Conservation (phyloP, 441 rosid species). For the Erodium moschatum region DNA sequence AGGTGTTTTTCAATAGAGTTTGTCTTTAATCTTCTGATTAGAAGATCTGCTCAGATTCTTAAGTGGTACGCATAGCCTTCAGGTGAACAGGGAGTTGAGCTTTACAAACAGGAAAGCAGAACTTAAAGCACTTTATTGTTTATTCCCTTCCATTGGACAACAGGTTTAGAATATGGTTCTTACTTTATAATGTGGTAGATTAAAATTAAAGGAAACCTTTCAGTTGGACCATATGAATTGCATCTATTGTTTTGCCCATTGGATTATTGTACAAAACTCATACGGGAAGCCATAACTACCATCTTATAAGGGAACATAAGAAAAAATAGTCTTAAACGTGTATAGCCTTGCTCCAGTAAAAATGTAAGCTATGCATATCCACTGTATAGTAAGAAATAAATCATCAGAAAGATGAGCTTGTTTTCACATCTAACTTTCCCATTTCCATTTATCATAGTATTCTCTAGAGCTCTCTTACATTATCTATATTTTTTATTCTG, state of each 20-base stretch:
- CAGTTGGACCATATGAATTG: not conserved
- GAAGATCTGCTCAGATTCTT: conserved; percentile 1
- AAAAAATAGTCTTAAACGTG: not conserved
- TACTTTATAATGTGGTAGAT: not conserved
- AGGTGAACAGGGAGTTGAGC: not conserved
- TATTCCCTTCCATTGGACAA: conserved; percentile 3
- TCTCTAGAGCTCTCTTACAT: not conserved
- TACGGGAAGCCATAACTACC: not conserved
- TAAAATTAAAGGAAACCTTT: not conserved
- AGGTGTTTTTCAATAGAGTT: not conserved
- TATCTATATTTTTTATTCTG: not conserved
- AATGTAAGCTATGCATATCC: not conserved
- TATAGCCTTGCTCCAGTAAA: not conserved
- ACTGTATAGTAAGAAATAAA: not conserved
- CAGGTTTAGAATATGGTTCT: conserved; percentile 5
- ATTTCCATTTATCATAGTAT: not conserved
- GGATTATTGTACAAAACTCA: not conserved
- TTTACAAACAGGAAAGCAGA: not conserved
- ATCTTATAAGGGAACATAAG: not conserved
- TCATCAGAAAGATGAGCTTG: not conserved
- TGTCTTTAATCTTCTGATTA: not conserved
- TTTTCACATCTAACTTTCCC: not conserved
- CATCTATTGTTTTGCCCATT: not conserved
- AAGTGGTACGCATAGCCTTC: not conserved
- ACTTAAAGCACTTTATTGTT: not conserved